phyloP scores from a whole-genome alignment of 768 basidiomycete species.

The Dacryopinax spathularia region DNA sequence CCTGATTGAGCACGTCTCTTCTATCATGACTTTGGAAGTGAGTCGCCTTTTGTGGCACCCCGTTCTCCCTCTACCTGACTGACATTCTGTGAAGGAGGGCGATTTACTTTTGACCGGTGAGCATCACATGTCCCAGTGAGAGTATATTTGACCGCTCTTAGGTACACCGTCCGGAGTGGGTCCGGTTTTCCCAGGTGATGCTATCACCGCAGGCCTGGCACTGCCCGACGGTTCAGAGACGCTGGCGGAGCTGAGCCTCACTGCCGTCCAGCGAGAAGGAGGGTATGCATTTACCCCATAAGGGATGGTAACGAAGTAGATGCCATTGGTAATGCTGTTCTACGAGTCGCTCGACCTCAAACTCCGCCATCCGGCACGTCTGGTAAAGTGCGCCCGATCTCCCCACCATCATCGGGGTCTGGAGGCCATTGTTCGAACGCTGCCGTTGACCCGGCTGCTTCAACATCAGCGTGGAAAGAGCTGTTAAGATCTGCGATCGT shows the following conservation, averaged over 20 bases:
- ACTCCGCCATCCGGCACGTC: no score
- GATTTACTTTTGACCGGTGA: conserved; percentile 64
- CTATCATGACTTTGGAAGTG: conserved; percentile 95
- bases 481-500: neutral
- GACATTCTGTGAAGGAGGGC: conserved; percentile 47
- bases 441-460: neutral
- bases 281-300: conserved; percentile 45
- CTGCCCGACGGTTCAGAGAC: conserved; percentile 34
- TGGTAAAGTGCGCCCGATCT: no score
- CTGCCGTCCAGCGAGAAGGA: conserved; percentile 48
- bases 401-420: neutral
- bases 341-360: no score
- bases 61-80: neutral
- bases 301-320: no score
- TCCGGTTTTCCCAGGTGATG: conserved; percentile 58
- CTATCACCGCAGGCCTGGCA: conserved; percentile 55
- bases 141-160: neutral
- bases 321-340: no score
- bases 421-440: conserved; percentile 3
- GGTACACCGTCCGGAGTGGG: conserved; percentile 90
- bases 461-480: neutral
- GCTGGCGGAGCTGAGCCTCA: conserved; percentile 50
- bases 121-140: neutral
- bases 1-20: conserved; percentile 79
- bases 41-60: conserved; percentile 18